Percentiles rank a stretch among this genome's conserved stretches.
Evolutionary conservation across 257 asterid species (phyloP).

Genomic region (Schizonepeta tenuifolia): DNA sequence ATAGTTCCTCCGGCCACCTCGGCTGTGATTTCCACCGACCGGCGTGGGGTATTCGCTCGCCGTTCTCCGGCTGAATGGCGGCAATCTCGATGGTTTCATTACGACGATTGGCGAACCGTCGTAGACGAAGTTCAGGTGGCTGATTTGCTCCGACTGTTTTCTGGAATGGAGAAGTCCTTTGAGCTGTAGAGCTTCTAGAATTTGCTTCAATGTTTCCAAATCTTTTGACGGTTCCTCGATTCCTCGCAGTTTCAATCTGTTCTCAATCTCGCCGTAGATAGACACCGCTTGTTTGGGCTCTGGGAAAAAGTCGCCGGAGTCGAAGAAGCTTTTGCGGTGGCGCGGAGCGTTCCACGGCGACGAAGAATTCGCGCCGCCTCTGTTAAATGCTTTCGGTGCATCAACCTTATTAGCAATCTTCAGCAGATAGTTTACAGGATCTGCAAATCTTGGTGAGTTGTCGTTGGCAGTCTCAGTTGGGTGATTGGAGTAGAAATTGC

Average conservation of each 20-base stretch:
- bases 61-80: constrained; percentile 44
- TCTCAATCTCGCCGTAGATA: constrained; percentile 68
- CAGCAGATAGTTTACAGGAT: constrained; percentile 41
- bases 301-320: constrained; percentile 79
- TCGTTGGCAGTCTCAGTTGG: constrained; percentile 34
- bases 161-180: constrained; percentile 82
- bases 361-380: constrained; percentile 46
- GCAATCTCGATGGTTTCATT: constrained; percentile 55
- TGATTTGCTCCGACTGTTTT: constrained; percentile 44
- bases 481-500: constrained; percentile 36
- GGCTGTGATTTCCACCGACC: constrained; percentile 37
- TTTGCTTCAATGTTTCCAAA: constrained; percentile 86
- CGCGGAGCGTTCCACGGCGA: constrained; percentile 60
- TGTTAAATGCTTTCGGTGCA: constrained; percentile 41
- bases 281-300: constrained; percentile 65
- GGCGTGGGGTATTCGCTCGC: constrained; percentile 45
- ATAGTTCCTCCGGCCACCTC: constrained; percentile 45
- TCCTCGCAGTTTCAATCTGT: constrained; percentile 67
- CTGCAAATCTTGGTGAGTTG: constrained; percentile 36
- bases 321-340: constrained; percentile 66
- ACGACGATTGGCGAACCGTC: constrained; percentile 68
- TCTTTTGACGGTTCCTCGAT: constrained; percentile 77
- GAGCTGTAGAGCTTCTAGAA: constrained; percentile 92
- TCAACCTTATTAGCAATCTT: constrained; percentile 37
- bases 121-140: constrained; percentile 57